Base-by-base conservation (phyloP, 306 rosid species). In the Cicer arietinum region DNA sequence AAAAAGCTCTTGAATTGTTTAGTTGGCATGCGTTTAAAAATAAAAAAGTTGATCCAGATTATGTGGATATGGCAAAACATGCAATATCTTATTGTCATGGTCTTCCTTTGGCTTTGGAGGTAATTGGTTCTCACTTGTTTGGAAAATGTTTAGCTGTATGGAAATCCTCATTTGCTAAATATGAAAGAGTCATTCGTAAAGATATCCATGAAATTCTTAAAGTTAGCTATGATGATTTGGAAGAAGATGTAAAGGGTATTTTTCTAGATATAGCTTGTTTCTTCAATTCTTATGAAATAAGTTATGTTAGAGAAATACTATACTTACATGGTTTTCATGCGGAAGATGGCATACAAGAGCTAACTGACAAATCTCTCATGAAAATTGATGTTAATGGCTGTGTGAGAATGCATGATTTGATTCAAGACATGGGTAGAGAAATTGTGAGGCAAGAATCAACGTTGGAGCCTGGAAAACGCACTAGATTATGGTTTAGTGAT, bases 371-470 rank as follows among this genome's bases (percentile, higher is more conserved):
- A 6, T 67, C 14, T 68, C 45, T 68, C 2, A 30, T 48, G 3
- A 30, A 68, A 68, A 68, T 47, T 68, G 73, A 68, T 30, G 0
- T 8, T 18, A 48, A 50, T 37, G 39, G 17, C 5, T 16, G 62
- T 37, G 46, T 69, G 48, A 70, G 18, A 52, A 70, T 70, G 75
- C 75, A 70, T 39, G 75, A 70, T 17, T 39, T 70, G 44, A 70
- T 51, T 62, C 67, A 62, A 39, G 67, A 62, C 46, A 62, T 62
- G 47, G 67, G 67, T 22, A 62, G 67, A 62, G 47, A 62, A 62
- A 61, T 58, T 1, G 66, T 59, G 2, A 59, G 44, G 66, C 44
- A 11, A 43, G 66, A 59, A 59, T 59, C 43, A 62, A 62, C 68
- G 7, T 7, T 40, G 6, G 25, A 62, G 47, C 68, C 47, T 13